Conservation (phyloP, 176 grass and related monocot species). For the Triticum urartu region DNA sequence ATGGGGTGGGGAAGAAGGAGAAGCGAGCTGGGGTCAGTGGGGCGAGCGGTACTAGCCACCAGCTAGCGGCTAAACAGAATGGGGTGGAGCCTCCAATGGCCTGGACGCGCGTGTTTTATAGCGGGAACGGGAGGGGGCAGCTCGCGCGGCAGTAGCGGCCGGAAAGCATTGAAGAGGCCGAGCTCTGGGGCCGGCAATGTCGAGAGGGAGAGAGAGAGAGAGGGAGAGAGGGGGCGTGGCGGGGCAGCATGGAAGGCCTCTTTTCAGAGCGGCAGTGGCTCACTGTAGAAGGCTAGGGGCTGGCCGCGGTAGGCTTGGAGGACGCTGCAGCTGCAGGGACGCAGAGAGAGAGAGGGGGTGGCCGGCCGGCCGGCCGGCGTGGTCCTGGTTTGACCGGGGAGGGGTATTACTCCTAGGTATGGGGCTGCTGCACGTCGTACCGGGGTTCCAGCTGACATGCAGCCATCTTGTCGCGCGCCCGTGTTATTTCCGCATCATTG, state of each 20-base stretch:
- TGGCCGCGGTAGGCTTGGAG: background rate
- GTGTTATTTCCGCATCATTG: conserved; percentile 32
- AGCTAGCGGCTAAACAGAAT: background rate
- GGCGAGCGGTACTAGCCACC: background rate
- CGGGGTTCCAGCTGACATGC: background rate
- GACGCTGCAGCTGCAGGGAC: background rate
- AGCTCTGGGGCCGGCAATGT: too few species aligned
- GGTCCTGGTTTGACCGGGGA: background rate
- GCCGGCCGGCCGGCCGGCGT: background rate
- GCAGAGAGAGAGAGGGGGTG: background rate
- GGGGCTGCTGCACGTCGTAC: background rate
- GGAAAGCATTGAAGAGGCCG: too few species aligned
- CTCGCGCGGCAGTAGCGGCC: too few species aligned
- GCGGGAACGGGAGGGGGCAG: background rate
- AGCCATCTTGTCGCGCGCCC: background rate
- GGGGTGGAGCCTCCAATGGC: background rate
- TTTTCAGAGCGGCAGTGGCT: background rate
- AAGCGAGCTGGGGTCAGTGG: background rate
- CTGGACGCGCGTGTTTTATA: conserved; percentile 4
- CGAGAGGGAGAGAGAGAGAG: background rate
- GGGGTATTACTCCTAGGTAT: background rate
- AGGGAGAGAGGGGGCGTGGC: background rate
- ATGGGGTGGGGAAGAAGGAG: background rate
- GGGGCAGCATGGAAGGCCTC: background rate
- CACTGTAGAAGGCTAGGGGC: background rate